Base-by-base conservation (phyloP, 2,329 filamentous ascomycete species). In the Fusarium miscanthi region DNA sequence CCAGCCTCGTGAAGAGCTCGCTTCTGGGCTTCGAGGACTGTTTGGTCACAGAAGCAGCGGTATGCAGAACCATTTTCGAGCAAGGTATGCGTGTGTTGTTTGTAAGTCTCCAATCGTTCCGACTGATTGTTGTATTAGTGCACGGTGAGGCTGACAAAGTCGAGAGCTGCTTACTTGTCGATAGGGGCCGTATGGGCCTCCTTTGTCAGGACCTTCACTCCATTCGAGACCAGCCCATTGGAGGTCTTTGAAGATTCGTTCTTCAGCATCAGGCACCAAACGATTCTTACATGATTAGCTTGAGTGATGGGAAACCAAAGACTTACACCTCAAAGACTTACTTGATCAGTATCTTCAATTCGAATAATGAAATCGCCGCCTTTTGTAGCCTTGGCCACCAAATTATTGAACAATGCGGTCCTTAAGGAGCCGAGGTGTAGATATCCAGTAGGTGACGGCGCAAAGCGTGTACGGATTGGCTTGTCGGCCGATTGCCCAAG, bases 261-360 rank as follows among this genome's bases (percentile, higher is more conserved):
- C 81, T 80, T 98, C 94, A 3, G 96, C 94, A 78, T 92, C 94
- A 2, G 86, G 83, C 8, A 98, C 90, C 13, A 95, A 91, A 67
- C 96, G 90, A 84, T 92, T 94, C 93, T 96, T 65, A 33, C 8
- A 49, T 61, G 45, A 66, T 62, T 69, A 73, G 58, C 59, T 33
- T 33, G 21, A 27, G 13, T 46, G 35, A 8, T 19, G 38, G 13
- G 5, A 11, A 54, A 23, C 27, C 16, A 9, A 37, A 31, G 25
- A 21, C 8, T 16, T 30, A 19, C 16, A 49, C 19, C 17, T 35
- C 14, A 13, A 27, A 21, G 49, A 59, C 86, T 74, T 82, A 94
- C 93, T 87, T 94, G 93, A 82, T 98, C 96, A 8, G 96, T 99
- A 81, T 99, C 96, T 84, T 99, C 96, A 71, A 99, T 91, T 14